Base-by-base conservation (phyloP, 305 asterid genomes). In the Plantago coronopus region DNA sequence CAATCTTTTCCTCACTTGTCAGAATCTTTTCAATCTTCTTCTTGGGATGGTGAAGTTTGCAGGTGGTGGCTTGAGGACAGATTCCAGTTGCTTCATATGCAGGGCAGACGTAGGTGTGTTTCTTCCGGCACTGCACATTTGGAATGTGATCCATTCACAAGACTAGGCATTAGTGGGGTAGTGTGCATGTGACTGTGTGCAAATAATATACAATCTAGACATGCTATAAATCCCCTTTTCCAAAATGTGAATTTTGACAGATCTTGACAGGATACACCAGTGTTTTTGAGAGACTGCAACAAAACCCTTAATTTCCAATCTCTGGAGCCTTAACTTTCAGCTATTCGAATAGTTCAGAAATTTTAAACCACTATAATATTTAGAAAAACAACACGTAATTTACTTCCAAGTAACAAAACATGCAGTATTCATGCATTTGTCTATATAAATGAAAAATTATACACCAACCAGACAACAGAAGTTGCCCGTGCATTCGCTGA, bases 41-140 rank as follows among this genome's bases (percentile, higher is more conserved):
- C 70, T 81, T 89, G 2, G 97, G 99, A 57, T 94, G 97, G 76
- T 89, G 99, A 67, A 94, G 97, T 86, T 87, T 94, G 96, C 97
- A 94, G 17, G 83, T 75, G 12, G 88, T 72, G 66, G 74, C 84
- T 78, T 76, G 82, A 6, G 83, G 77, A 57, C 99, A 94, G 44
- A 25, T 69, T 68, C 99, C 99, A 4, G 82, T 83, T 11, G 88
- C 85, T 78, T 89, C 95, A 63, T 80, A 89, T 21, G 68, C 81
- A 23, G 95, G 96, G 69, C 97, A 89, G 55, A 76, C 87, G 37
- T 83, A 84, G 42, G 90, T 85, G 84, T 94, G 99, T 78, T 89
- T 94, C 90, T 78, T 94, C 91, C 45, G 96, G 74, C 99, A 94
- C 99, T 94, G 96, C 97, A 84, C 12, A 66, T 63, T 73, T 77